Evolutionary conservation across 2,329 filamentous ascomycete species (phyloP).

Genomic region (Leptosphaerulina australis): DNA sequence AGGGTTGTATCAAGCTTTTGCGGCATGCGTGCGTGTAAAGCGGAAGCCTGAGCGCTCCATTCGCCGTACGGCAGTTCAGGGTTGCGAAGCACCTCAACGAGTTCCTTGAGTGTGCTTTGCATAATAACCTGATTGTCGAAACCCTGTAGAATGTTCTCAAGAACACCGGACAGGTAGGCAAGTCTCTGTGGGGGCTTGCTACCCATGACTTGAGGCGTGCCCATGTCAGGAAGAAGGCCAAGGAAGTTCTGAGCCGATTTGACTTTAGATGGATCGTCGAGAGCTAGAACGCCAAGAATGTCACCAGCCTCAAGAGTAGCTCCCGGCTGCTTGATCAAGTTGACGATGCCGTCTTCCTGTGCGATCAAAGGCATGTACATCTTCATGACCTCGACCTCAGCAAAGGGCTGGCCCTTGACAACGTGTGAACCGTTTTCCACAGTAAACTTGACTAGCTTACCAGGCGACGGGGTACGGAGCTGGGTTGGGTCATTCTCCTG

Average conservation of each 20-base stretch:
- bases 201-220: slow-evolving; percentile 84
- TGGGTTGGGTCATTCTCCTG: slow-evolving; percentile 99
- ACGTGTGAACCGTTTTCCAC: slow-evolving; percentile 96
- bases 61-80: slow-evolving; percentile 93
- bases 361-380: slow-evolving; percentile 99
- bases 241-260: slow-evolving; percentile 96
- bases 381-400: slow-evolving; percentile 99
- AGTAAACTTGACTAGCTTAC: slow-evolving; percentile 97
- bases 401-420: slow-evolving; percentile 88
- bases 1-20: slow-evolving; percentile 86
- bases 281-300: slow-evolving; percentile 93
- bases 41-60: slow-evolving; percentile 94
- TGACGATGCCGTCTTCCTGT: slow-evolving; percentile 92
- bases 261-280: slow-evolving; percentile 94
- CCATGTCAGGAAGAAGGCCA: slow-evolving; percentile 85
- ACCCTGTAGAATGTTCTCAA: slow-evolving; percentile 86
- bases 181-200: slow-evolving; percentile 92
- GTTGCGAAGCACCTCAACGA: slow-evolving; percentile 88
- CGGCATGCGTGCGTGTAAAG: slow-evolving; percentile 96
- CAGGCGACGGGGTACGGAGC: slow-evolving; percentile 89
- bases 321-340: slow-evolving; percentile 98
- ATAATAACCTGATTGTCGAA: slow-evolving; percentile 99
- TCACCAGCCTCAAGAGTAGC: slow-evolving; percentile 97
- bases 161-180: slow-evolving; percentile 73
- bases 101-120: slow-evolving; percentile 80